phyloP scores from a whole-genome alignment of 768 basidiomycete species.

The Jaapia argillacea region DNA sequence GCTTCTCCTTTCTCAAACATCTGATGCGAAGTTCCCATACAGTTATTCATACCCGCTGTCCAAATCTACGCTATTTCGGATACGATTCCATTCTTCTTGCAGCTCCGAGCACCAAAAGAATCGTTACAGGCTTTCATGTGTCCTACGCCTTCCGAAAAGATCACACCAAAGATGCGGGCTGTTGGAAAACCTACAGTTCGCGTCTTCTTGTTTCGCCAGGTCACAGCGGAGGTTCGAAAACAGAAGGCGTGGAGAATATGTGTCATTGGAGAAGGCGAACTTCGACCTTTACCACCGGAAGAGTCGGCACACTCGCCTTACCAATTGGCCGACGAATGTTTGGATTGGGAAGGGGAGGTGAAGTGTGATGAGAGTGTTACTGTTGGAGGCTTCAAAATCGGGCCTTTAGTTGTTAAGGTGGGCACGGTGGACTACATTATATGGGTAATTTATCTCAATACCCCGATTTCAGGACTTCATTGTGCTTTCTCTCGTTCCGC shows the following conservation, averaged over 20 bases:
- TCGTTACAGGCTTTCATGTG: conserved; percentile 38
- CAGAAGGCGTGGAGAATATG: conserved; percentile 27
- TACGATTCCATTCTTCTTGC: conserved; percentile 56
- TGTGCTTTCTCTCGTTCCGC: conserved; percentile 33
- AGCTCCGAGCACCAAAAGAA: conserved; percentile 36
- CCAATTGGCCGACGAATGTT: conserved; percentile 19
- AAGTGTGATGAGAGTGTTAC: conserved; percentile 25
- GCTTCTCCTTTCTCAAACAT: background rate
- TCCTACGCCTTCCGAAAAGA: conserved; percentile 7
- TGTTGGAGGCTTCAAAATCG: conserved; percentile 36
- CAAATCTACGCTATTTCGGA: conserved; percentile 45
- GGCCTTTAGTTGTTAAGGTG: conserved; percentile 37
- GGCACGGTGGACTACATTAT: too few relatives aligned
- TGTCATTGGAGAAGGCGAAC: conserved; percentile 37
- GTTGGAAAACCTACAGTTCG: conserved; percentile 23
- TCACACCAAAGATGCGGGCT: conserved; percentile 12
- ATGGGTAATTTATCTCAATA: too few relatives aligned
- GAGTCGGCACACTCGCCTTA: conserved; percentile 13
- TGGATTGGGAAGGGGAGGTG: conserved; percentile 58
- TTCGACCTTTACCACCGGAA: conserved; percentile 34
- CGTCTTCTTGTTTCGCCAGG: conserved; percentile 45
- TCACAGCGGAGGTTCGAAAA: conserved; percentile 24
- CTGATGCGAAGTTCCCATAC: conserved; percentile 1
- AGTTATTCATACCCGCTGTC: conserved; percentile 54
- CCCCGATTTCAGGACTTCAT: too few relatives aligned